A percentile compares a stretch with the other conserved stretches of the same genome.
Evolutionary conservation across 768 basidiomycete species (phyloP).

Genomic region (Boletus sensibilis): DNA sequence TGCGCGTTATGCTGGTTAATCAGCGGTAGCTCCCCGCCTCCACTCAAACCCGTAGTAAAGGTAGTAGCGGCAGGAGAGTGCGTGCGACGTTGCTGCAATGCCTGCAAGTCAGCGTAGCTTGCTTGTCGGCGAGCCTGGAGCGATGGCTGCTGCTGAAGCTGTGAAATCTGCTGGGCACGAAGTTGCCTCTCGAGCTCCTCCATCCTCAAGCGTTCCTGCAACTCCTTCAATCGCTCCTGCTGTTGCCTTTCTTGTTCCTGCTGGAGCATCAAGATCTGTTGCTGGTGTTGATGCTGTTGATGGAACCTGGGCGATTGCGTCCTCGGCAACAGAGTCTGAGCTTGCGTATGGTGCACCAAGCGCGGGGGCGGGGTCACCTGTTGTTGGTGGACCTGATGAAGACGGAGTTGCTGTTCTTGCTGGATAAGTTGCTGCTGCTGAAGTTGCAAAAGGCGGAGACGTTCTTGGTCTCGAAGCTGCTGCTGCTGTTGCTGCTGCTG

Average conservation of each 20-base stretch:
- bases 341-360: constrained; percentile 46
- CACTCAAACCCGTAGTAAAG: constrained; percentile 15
- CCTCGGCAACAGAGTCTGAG: constrained; percentile 40
- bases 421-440: constrained; percentile 41
- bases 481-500: constrained; percentile 37
- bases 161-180: constrained; percentile 51
- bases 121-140: constrained; percentile 40
- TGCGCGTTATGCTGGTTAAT: constrained; percentile 54
- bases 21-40: constrained; percentile 32
- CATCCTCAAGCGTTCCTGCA: constrained; percentile 61
- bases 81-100: constrained; percentile 49
- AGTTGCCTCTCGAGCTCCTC: constrained; percentile 69
- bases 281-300: constrained; percentile 71
- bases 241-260: constrained; percentile 64
- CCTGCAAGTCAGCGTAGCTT: constrained; percentile 49
- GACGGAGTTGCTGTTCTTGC: constrained; percentile 37
- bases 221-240: constrained; percentile 55
- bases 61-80: constrained; percentile 47
- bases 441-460: constrained; percentile 42
- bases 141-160: constrained; percentile 42
- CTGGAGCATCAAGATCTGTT: constrained; percentile 65
- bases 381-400: constrained; percentile 40
- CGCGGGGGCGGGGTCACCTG: constrained; percentile 63
- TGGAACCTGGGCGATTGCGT: constrained; percentile 80
- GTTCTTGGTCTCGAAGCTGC: constrained; percentile 43